phyloP scores from a whole-genome alignment of 2,329 filamentous ascomycete species.

The Ophiostoma tasmaniense region DNA sequence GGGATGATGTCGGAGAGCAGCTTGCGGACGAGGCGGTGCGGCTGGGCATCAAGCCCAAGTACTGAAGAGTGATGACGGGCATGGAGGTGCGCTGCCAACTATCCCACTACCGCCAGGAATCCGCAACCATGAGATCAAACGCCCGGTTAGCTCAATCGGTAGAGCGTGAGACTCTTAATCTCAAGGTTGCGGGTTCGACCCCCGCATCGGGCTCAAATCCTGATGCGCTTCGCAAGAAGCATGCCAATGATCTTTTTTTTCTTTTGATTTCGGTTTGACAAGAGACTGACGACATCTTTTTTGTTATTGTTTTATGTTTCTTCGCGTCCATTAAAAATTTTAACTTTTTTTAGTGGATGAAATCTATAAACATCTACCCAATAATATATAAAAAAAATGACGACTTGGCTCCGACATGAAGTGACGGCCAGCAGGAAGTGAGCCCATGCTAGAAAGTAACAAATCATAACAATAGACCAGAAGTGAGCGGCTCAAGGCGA shows the following conservation, averaged over 20 bases:
- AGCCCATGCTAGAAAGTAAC: no score
- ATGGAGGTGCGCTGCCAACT: neutral
- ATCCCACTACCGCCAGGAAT: neutral
- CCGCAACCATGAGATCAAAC: slow-evolving; percentile 13
- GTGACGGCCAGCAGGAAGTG: neutral
- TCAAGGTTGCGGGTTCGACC: slow-evolving; percentile 32
- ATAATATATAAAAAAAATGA: no score
- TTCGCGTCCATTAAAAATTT: no score
- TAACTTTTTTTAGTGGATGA: no score
- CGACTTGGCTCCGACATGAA: no score
- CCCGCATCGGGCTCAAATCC: slow-evolving; percentile 40
- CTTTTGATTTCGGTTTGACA: no score
- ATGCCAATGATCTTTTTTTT: no score
- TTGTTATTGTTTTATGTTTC: no score
- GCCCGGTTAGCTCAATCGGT: slow-evolving; percentile 60
- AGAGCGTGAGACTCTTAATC: slow-evolving; percentile 64
- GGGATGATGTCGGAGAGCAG: slow-evolving; percentile 32
- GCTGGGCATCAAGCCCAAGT: slow-evolving; percentile 6
- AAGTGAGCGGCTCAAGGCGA: neutral
- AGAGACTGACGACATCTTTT: no score
- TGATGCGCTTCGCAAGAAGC: slow-evolving; percentile 24
- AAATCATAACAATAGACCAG: neutral
- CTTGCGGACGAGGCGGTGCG: slow-evolving; percentile 24
- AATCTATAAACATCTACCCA: no score
- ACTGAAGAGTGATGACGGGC: neutral